Percentiles rank a stretch among this genome's conserved stretches.
Conservation (phyloP, 1,284 basidiomycete species). For the Ustilago esculenta region DNA sequence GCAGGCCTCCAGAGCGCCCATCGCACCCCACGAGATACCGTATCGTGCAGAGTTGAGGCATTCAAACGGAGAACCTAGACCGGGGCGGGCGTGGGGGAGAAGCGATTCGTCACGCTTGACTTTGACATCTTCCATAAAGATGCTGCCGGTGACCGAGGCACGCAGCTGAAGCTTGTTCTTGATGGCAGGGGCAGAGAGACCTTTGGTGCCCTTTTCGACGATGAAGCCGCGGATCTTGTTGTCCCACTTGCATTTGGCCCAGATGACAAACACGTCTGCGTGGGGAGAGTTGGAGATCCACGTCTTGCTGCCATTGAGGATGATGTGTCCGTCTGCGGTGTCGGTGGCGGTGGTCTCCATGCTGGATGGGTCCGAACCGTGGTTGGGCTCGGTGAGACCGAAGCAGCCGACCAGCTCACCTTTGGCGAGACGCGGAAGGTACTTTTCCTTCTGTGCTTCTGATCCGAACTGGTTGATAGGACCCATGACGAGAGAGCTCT, state of each 20-base stretch:
- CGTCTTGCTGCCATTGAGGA: constrained; percentile 90
- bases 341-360: constrained; percentile 95
- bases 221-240: constrained; percentile 90
- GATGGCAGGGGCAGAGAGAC: constrained; percentile 86
- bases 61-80: constrained; percentile 61
- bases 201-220: constrained; percentile 87
- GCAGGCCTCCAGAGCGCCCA: constrained; percentile 83
- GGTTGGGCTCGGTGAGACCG: constrained; percentile 94
- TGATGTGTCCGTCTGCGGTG: constrained; percentile 79
- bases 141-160: constrained; percentile 88
- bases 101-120: constrained; percentile 54
- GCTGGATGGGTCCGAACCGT: constrained; percentile 89
- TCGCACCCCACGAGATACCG: constrained; percentile 63
- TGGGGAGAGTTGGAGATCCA: constrained; percentile 83
- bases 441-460: constrained; percentile 89
- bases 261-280: constrained; percentile 86
- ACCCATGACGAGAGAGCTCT: constrained; percentile 97
- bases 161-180: constrained; percentile 92
- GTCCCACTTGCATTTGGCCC: constrained; percentile 96
- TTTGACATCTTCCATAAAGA: constrained; percentile 75
- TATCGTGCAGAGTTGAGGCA: constrained; percentile 62
- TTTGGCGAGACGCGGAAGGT: constrained; percentile 83
- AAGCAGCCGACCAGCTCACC: constrained; percentile 93
- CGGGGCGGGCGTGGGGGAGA: constrained; percentile 55
- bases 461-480: constrained; percentile 90